Evolutionary conservation across 192 early-diverging fungal species (phyloP).

Genomic region (Umbelopsis ramanniana): DNA sequence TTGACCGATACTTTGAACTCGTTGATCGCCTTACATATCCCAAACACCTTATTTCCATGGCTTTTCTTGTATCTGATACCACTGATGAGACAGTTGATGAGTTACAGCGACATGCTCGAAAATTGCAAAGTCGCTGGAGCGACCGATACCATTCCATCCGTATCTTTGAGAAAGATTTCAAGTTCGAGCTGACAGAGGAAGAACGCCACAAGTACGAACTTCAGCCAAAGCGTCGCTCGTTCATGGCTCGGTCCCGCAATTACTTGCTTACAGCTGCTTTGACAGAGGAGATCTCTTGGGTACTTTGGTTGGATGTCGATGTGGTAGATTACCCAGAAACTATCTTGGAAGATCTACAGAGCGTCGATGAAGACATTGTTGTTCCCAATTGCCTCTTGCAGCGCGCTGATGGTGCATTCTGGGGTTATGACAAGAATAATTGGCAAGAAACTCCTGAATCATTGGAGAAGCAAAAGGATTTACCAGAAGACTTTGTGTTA

Average conservation of each 20-base stretch:
- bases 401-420: constrained; percentile 27
- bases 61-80: constrained; percentile 66
- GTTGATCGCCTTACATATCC: constrained; percentile 59
- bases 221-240: constrained; percentile 56
- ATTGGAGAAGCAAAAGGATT: constrained; percentile 37
- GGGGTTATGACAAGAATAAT: constrained; percentile 67
- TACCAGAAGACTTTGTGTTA: constrained; percentile 42
- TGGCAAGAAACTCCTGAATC: constrained; percentile 67
- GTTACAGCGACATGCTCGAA: constrained; percentile 34
- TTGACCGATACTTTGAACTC: constrained; percentile 65
- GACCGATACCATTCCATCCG: constrained; percentile 50
- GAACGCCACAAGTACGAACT: constrained; percentile 56
- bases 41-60: constrained; percentile 63
- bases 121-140: constrained; percentile 23
- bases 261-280: constrained; percentile 60
- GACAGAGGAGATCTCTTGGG: constrained; percentile 62
- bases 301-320: constrained; percentile 73
- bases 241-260: constrained; percentile 67
- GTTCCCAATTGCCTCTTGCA: constrained; percentile 58
- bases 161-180: constrained; percentile 62
- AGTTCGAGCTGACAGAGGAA: constrained; percentile 45
- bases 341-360: constrained; percentile 62
- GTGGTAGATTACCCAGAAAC: constrained; percentile 59
- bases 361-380: constrained; percentile 62
- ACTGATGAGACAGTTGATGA: constrained; percentile 56